Evolutionary conservation across 2,329 filamentous ascomycete genomes (phyloP).

Genomic region (Trichophyton mentagrophytes): DNA sequence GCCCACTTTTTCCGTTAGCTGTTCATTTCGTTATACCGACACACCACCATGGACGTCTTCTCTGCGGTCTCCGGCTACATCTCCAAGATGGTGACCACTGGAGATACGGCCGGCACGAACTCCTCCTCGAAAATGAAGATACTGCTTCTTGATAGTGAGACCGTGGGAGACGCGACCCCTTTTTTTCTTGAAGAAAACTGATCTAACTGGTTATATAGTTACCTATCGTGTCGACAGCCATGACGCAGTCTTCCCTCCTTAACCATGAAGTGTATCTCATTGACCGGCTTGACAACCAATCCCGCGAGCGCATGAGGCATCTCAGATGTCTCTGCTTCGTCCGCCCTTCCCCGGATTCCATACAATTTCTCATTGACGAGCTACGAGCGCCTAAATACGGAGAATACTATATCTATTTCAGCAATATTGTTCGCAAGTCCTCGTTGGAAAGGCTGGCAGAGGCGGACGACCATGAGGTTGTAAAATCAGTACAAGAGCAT

Average conservation of each 20-base stretch:
- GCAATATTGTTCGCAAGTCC: constrained; percentile 94
- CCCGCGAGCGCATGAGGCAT: constrained; percentile 95
- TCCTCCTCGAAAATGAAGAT: constrained; percentile 94
- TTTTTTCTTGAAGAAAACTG: constrained; percentile 11
- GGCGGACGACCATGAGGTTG: constrained; percentile 93
- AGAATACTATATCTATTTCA: constrained; percentile 95
- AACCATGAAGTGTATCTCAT: constrained; percentile 97
- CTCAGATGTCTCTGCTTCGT: constrained; percentile 87
- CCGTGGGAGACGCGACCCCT: constrained; percentile 44
- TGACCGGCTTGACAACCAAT: constrained; percentile 80
- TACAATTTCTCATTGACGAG: constrained; percentile 90
- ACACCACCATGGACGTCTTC: constrained; percentile 67
- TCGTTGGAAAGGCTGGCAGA: constrained; percentile 86
- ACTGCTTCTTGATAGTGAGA: constrained; percentile 82
- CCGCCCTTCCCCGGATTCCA: constrained; percentile 79
- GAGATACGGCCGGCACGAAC: constrained; percentile 52
- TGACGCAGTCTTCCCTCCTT: constrained; percentile 85
- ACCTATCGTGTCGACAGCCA: constrained; percentile 83
- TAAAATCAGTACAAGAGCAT: constrained; percentile 85
- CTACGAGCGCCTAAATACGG: constrained; percentile 92
- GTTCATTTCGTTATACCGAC: neutral
- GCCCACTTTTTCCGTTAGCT: neutral
- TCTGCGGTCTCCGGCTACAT: constrained; percentile 90
- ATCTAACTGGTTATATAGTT: constrained; percentile 40
- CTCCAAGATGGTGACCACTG: constrained; percentile 82